These are phyloP conservation scores for Suillus subluteus DNA, from an alignment of 768 basidiomycete species.

Conservation along the genomic window DNA sequence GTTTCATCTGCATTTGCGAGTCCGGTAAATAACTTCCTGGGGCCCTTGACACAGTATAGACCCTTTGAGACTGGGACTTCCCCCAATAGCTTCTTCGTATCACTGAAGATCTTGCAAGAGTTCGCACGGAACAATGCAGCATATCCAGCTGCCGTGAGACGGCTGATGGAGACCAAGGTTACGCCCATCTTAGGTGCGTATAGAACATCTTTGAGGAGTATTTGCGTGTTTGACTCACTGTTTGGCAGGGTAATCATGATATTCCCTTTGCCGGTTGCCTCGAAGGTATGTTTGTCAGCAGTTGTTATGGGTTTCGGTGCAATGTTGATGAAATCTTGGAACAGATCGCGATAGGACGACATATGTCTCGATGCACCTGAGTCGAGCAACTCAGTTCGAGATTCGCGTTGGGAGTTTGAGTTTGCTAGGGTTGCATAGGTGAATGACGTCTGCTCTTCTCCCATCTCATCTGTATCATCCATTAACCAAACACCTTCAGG, in stretches of 20 bases:
- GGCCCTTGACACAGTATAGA: neutral
- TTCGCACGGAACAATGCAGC: too few species aligned
- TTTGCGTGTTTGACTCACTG: slow-evolving; percentile 4
- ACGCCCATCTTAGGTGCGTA: slow-evolving; percentile 24
- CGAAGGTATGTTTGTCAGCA: slow-evolving; percentile 26
- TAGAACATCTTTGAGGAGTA: slow-evolving; percentile 21
- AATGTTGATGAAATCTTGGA: too few species aligned
- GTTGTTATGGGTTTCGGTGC: neutral
- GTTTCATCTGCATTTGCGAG: slow-evolving; percentile 13
- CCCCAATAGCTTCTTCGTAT: slow-evolving; percentile 17
- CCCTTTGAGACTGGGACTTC: slow-evolving; percentile 5
- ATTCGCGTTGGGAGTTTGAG: too few species aligned
- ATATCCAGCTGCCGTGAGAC: too few species aligned
- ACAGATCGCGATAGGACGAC: too few species aligned
- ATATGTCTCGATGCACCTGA: too few species aligned
- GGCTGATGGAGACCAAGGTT: slow-evolving; percentile 22
- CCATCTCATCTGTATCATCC: too few species aligned
- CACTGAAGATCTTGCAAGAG: too few species aligned
- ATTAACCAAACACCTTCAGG: too few species aligned
- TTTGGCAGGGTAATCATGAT: slow-evolving; percentile 28
- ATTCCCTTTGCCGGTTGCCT: slow-evolving; percentile 25
- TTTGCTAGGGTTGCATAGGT: too few species aligned
- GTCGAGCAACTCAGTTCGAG: too few species aligned
- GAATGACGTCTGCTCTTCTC: too few species aligned
- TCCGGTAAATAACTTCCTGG: neutral